Percentiles rank a stretch among this genome's conserved stretches.
Evolutionary conservation across 1,284 basidiomycete genomes (phyloP).

Genomic region (Naganishia albida): DNA sequence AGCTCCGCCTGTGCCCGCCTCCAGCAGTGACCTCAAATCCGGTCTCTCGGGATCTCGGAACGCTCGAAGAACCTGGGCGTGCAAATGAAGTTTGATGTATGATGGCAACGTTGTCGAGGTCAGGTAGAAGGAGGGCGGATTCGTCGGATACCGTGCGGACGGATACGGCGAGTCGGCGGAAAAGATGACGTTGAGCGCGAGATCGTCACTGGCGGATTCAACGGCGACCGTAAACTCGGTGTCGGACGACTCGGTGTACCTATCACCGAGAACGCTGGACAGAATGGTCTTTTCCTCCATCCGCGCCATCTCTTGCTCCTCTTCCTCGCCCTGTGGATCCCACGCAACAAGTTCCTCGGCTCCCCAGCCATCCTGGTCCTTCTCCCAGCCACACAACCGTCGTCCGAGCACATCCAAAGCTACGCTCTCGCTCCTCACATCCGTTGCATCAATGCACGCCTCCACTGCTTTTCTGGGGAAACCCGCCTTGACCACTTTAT

Average conservation of each 20-base stretch:
- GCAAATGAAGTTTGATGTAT: conserved; percentile 81
- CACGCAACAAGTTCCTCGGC: conserved; percentile 56
- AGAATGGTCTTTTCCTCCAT: conserved; percentile 70
- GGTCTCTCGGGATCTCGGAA: conserved; percentile 58
- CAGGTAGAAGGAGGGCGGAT: conserved; percentile 72
- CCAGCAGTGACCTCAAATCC: conserved; percentile 61
- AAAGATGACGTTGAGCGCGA: conserved; percentile 69
- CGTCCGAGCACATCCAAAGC: conserved; percentile 52
- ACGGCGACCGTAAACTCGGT: conserved; percentile 61
- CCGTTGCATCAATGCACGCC: conserved; percentile 55
- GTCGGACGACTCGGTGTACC: conserved; percentile 48
- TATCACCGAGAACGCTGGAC: conserved; percentile 58
- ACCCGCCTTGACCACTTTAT: conserved; percentile 77
- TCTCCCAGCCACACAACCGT: conserved; percentile 52
- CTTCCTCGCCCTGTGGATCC: conserved; percentile 57
- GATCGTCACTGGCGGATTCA: conserved; percentile 59
- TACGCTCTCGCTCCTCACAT: conserved; percentile 27
- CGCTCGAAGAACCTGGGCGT: conserved; percentile 64
- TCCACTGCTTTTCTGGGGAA: conserved; percentile 75
- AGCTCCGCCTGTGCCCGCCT: conserved; percentile 69
- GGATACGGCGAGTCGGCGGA: conserved; percentile 62
- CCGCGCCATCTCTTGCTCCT: conserved; percentile 62
- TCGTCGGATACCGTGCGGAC: conserved; percentile 55
- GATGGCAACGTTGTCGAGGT: conserved; percentile 71
- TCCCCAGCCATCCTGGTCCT: conserved; percentile 54